Percentiles rank a stretch among this genome's conserved stretches.
These are phyloP conservation scores for Metschnikowia gelsemii DNA, from an alignment of 805 yeast species.

Conservation along the genomic window DNA sequence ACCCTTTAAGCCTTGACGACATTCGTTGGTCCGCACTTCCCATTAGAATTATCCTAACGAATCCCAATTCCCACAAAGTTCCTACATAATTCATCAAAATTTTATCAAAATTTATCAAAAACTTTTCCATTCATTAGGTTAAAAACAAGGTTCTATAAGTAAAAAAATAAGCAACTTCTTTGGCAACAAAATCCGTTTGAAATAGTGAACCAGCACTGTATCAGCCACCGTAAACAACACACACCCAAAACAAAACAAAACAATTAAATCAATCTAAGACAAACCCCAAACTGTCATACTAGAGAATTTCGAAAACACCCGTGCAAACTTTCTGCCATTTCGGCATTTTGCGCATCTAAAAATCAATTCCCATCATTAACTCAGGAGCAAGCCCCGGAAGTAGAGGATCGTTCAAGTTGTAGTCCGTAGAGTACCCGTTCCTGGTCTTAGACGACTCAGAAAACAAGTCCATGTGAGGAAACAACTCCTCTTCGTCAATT, in stretches of 20 bases:
- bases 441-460: conserved; percentile 9
- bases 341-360: too few species aligned
- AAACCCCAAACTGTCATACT: conserved; percentile 3
- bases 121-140: not conserved
- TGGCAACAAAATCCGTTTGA: conserved; percentile 2
- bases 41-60: too few species aligned
- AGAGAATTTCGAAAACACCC: too few species aligned
- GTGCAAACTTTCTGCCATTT: too few species aligned
- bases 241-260: not conserved
- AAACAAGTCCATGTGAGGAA: conserved; percentile 12
- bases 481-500: conserved; percentile 13
- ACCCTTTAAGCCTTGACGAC: too few species aligned
- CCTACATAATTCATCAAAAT: not conserved
- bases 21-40: too few species aligned
- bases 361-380: conserved; percentile 8
- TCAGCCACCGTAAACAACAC: conserved; percentile 8
- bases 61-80: too few species aligned
- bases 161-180: conserved; percentile 1
- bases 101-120: too few species aligned
- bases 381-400: conserved; percentile 14
- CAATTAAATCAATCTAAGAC: conserved; percentile 1
- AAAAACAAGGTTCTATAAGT: conserved; percentile 1
- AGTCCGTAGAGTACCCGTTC: conserved; percentile 10
- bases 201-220: conserved; percentile 14
- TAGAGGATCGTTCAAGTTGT: conserved; percentile 13